These are phyloP conservation scores for Mortierella sp. DNA, from an alignment of 371 early-diverging fungal species.

Conservation along the genomic window DNA sequence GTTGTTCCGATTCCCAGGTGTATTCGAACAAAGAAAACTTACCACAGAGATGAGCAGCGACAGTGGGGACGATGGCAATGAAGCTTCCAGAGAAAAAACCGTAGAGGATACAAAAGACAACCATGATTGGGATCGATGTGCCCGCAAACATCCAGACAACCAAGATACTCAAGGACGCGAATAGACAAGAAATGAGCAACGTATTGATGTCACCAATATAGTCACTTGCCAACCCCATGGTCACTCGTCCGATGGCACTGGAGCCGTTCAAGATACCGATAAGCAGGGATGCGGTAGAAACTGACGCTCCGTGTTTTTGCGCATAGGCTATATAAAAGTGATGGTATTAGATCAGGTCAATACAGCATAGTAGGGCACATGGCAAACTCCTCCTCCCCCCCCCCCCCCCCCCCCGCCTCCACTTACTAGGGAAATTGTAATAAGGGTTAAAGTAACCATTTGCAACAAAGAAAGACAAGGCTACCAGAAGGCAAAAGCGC, in stretches of 20 bases:
- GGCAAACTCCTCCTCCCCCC: too few species aligned
- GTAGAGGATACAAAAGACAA: constrained; percentile 62
- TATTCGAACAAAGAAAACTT: constrained; percentile 39
- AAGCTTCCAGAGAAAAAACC: constrained; percentile 63
- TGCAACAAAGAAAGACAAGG: constrained; percentile 21
- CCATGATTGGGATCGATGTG: constrained; percentile 56
- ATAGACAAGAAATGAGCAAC: constrained; percentile 56
- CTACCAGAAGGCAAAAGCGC: constrained; percentile 28
- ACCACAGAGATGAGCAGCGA: constrained; percentile 61
- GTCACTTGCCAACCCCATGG: constrained; percentile 56
- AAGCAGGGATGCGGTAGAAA: constrained; percentile 57
- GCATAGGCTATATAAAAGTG: constrained; percentile 23
- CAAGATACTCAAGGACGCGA: constrained; percentile 59
- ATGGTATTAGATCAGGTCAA: background rate
- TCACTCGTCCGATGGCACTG: constrained; percentile 47
- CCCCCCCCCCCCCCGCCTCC: too few species aligned
- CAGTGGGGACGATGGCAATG: constrained; percentile 63
- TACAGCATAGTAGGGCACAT: too few species aligned
- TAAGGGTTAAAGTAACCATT: constrained; percentile 52
- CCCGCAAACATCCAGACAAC: constrained; percentile 71
- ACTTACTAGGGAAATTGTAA: constrained; percentile 45
- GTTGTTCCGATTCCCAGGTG: constrained; percentile 15
- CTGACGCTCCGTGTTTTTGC: constrained; percentile 37
- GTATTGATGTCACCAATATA: constrained; percentile 71
- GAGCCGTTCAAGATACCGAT: constrained; percentile 56